Percentiles rank a stretch among this genome's conserved stretches.
Evolutionary conservation across 768 basidiomycete species (phyloP).

Genomic region (Russula dissimulans): DNA sequence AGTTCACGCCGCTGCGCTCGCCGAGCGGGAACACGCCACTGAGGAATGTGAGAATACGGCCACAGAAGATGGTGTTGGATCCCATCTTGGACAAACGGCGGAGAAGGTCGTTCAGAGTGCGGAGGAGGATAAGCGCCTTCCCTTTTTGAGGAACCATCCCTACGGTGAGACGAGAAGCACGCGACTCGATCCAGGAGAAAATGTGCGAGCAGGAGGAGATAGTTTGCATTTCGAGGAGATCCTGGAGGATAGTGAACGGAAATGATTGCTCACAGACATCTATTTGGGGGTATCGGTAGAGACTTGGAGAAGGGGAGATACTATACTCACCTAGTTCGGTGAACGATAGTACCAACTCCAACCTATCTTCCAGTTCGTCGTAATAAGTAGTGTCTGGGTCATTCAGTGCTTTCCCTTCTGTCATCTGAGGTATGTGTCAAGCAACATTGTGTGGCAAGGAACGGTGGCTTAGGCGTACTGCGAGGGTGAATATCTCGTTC

Average conservation of each 20-base stretch:
- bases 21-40: constrained; percentile 80
- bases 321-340: constrained; percentile 58
- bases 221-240: constrained; percentile 79
- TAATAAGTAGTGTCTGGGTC: constrained; percentile 50
- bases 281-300: constrained; percentile 24
- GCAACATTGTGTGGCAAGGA: background rate
- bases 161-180: constrained; percentile 59
- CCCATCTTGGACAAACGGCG: constrained; percentile 82
- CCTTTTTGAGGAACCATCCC: constrained; percentile 81
- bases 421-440: constrained; percentile 35
- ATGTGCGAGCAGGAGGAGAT: constrained; percentile 78
- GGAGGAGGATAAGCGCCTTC: constrained; percentile 75
- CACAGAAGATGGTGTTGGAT: constrained; percentile 78
- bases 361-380: constrained; percentile 43
- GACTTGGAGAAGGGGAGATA: background rate
- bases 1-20: constrained; percentile 85
- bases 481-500: constrained; percentile 62
- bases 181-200: constrained; percentile 79
- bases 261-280: constrained; percentile 74
- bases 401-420: constrained; percentile 58
- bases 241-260: constrained; percentile 66
- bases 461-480: constrained; percentile 34
- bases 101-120: constrained; percentile 80
- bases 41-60: constrained; percentile 80
- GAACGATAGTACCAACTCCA: constrained; percentile 69